Percentiles rank a stretch among this genome's conserved stretches.
These are phyloP conservation scores for Metschnikowia santaceciliae DNA, from an alignment of 805 yeast genomes.

Conservation along the genomic window DNA sequence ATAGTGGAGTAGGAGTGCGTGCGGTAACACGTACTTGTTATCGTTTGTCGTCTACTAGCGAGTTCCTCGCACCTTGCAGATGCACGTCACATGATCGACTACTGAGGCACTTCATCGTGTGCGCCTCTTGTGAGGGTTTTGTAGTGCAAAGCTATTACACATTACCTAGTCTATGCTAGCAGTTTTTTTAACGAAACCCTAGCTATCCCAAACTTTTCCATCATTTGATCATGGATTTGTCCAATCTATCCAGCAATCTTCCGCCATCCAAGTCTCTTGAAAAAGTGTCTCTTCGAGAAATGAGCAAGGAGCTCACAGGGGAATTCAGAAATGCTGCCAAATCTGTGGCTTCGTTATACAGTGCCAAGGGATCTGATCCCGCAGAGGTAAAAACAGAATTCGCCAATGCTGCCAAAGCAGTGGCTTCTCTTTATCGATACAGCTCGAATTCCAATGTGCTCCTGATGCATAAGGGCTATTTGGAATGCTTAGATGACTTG, in stretches of 20 bases:
- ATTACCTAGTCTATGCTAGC: neutral
- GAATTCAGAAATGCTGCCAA: slow-evolving; percentile 71
- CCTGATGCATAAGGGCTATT: slow-evolving; percentile 53
- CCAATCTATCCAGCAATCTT: slow-evolving; percentile 52
- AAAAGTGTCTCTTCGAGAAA: slow-evolving; percentile 43
- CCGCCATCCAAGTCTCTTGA: slow-evolving; percentile 51
- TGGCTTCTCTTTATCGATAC: slow-evolving; percentile 53
- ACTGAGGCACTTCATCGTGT: neutral
- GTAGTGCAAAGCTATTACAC: neutral
- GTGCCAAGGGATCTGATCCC: slow-evolving; percentile 13
- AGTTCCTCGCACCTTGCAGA: neutral
- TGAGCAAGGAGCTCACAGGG: slow-evolving; percentile 51
- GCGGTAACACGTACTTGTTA: slow-evolving; percentile 1
- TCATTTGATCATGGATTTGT: slow-evolving; percentile 48
- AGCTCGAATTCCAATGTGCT: slow-evolving; percentile 51
- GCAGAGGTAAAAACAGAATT: slow-evolving; percentile 23
- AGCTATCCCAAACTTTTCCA: neutral
- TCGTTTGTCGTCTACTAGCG: slow-evolving; percentile 1
- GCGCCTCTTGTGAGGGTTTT: neutral
- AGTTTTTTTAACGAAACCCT: neutral
- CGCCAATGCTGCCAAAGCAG: slow-evolving; percentile 40
- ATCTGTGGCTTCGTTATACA: slow-evolving; percentile 55
- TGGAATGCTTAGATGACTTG: slow-evolving; percentile 58
- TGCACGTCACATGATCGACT: slow-evolving; percentile 2
- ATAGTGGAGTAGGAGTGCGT: slow-evolving; percentile 25